A percentile compares a stretch with the other conserved stretches of the same genome.
Conservation (phyloP, 1,139 yeast species). For the Pichia sp. region DNA sequence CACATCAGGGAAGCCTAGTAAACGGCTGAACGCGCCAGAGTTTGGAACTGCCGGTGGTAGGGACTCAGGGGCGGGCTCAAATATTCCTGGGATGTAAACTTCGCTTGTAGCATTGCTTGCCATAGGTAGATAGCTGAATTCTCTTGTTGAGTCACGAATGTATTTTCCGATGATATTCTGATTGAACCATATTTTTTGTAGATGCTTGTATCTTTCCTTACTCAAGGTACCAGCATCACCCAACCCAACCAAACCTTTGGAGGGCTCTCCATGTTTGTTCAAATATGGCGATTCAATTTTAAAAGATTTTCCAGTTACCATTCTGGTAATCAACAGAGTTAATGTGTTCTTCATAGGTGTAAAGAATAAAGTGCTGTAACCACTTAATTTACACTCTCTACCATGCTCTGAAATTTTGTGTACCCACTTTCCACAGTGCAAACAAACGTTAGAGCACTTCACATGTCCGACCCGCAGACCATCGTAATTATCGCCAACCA, state of each 20-base stretch:
- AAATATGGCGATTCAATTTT: slow-evolving; percentile 51
- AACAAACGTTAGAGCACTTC: slow-evolving; percentile 22
- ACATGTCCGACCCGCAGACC: slow-evolving; percentile 14
- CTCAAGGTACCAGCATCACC: slow-evolving; percentile 54
- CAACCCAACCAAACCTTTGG: slow-evolving; percentile 47
- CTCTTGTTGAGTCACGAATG: slow-evolving; percentile 1
- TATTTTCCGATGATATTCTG: slow-evolving; percentile 21
- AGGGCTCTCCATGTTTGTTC: slow-evolving; percentile 70
- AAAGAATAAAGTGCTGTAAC: slow-evolving; percentile 23
- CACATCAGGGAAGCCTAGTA: not conserved
- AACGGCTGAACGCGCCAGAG: not conserved
- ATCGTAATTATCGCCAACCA: slow-evolving; percentile 1
- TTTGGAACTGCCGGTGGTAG: not conserved
- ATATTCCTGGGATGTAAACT: slow-evolving; percentile 17
- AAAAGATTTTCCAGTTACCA: slow-evolving; percentile 6
- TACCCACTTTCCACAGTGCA: slow-evolving; percentile 27
- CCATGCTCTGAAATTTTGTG: slow-evolving; percentile 16
- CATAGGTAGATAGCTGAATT: not conserved
- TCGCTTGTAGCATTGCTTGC: not conserved
- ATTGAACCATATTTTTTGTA: slow-evolving; percentile 58
- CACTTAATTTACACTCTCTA: slow-evolving; percentile 23
- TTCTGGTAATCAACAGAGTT: slow-evolving; percentile 14
- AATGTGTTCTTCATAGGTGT: slow-evolving; percentile 27
- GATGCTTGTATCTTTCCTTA: slow-evolving; percentile 47
- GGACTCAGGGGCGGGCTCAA: slow-evolving; percentile 9